Percentiles rank a stretch among this genome's conserved stretches.
These are phyloP conservation scores for Chlorociboria aeruginascens DNA, from an alignment of 495 filamentous ascomycete genomes.

Conservation along the genomic window DNA sequence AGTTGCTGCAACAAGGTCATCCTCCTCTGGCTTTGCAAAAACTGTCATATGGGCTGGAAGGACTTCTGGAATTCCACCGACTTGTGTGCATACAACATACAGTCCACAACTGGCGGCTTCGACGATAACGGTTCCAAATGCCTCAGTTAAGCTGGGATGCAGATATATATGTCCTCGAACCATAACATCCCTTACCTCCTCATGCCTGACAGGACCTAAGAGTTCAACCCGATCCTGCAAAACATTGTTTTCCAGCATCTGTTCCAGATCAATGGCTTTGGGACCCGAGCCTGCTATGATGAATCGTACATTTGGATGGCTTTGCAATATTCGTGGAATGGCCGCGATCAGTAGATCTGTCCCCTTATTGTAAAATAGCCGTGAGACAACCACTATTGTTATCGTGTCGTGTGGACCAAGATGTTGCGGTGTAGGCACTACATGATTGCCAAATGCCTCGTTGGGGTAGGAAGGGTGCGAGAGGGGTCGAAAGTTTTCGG, in stretches of 20 bases:
- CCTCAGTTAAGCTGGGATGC: constrained; percentile 88
- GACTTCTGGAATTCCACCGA: constrained; percentile 94
- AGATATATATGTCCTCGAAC: constrained; percentile 93
- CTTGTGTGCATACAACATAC: constrained; percentile 92
- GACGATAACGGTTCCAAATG: constrained; percentile 94
- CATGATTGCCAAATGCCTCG: constrained; percentile 14
- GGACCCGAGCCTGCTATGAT: constrained; percentile 93
- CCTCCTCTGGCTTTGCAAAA: constrained; percentile 86
- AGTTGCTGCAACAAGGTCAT: constrained; percentile 76
- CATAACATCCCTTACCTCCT: constrained; percentile 98
- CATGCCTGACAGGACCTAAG: constrained; percentile 83
- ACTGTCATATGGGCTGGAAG: constrained; percentile 88
- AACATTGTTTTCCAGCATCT: constrained; percentile 95
- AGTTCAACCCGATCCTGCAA: constrained; percentile 88
- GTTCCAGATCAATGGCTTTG: constrained; percentile 93
- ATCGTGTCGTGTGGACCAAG: constrained; percentile 76
- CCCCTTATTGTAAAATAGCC: constrained; percentile 97
- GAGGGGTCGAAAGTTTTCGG: constrained; percentile 82
- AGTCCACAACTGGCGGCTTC: constrained; percentile 92
- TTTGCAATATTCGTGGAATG: constrained; percentile 80
- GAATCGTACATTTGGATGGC: constrained; percentile 87
- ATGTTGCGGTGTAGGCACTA: constrained; percentile 23
- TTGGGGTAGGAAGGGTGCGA: constrained; percentile 25
- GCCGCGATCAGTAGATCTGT: constrained; percentile 90
- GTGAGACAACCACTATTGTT: constrained; percentile 93